Evolutionary conservation across 2,329 filamentous ascomycete genomes (phyloP), one percentile per base, ranked within the genome.

Genomic region (Aphanocladium album): DNA sequence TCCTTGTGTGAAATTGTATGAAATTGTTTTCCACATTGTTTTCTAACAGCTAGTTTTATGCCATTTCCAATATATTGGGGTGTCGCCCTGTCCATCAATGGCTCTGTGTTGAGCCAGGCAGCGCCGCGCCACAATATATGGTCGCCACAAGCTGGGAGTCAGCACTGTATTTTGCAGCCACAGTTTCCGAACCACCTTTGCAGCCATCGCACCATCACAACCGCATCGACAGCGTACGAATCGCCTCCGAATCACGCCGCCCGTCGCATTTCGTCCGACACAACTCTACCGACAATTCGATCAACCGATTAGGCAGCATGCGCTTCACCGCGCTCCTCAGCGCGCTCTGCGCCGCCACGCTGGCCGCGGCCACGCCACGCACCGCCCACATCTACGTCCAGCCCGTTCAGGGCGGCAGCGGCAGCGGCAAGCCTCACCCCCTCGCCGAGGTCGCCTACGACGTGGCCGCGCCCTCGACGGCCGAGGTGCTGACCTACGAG

Each of bases 391-490:
- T 86, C 72, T 83, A 80, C 75, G 74, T 85, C 66, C 82, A 86
- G 63, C 77, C 81, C 57, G 70, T 86, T 63, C 66, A 72, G 30
- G 62, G n/a, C n/a, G n/a, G n/a, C n/a, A n/a, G 70, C 57, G 66
- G 71, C 23, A 64, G 71, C 47, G 62, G 72, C 37, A 62, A 70
- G 7, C 73, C 80, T 58, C 69, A 68, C 50, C 73, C 74, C n/a
- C 80, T 88, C 61, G 84, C 83, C 64, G 79, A 83, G 64, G 73
- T 88, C 62, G 73, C 77, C 62, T 87, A 83, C 77, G 79, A 85
- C 68, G 69, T 75, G 30, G 71, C 73, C n/a, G 69, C 76, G 3
- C 70, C 75, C 43, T 71, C 73, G 45, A 72, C 74, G n/a, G 74
- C 81, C 39, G 75, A 79, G 37, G 70, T 88, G 35, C 64, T 77